Base-by-base conservation (phyloP, 2,329 filamentous ascomycete genomes). In the Sarocladiaceae sp. region DNA sequence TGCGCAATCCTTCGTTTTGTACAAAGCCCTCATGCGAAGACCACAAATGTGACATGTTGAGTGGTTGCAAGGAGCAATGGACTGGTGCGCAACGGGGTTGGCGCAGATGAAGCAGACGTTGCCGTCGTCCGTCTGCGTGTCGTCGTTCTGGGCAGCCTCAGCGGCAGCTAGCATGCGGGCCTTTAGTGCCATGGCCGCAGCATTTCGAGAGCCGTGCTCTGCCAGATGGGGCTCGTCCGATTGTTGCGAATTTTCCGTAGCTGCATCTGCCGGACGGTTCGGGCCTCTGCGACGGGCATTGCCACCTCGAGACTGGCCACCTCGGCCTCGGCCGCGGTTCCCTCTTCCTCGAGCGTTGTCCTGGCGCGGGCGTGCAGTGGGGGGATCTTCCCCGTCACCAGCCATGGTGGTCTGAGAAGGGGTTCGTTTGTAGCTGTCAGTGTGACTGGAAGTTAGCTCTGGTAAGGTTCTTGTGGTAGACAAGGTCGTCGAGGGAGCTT, bases 51-150 rank as follows among this genome's bases (percentile, higher is more conserved):
- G 93, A 61, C 93, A 98, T 40, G 91, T 96, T 46, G 87, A 79
- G 67, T 98, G 93, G 64, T 96, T 97, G 67, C 93, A 98, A 16
- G 93, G 91, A 24, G 90, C 82, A 51, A 98, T 81, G 9, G 90
- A 85, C 55, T 88, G 82, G 68, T 97, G 89, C 40, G 85, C 80
- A 39, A 98, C 83, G 2, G 83, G 80, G 52, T 90, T 95, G 46
- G 93, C 91, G 66, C 93, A 98, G 58, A 98, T 98, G 66, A 97
- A 97, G 77, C 93, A 98, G 49, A 96, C 78, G 50, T 96, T 89
- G 20, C 74, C 83, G 45, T 89, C 85, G 21, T 76, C 77, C 39
- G 77, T 77, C 3, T 64, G 65, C 59, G 42, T 63, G 59, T 33
- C 65, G 56, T 11, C 61, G 58, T 54, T 60, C 57, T 20, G 50